Evolutionary conservation across 768 basidiomycete genomes (phyloP), one percentile per base, ranked within the genome.

Genomic region (Lentinula boryana): DNA sequence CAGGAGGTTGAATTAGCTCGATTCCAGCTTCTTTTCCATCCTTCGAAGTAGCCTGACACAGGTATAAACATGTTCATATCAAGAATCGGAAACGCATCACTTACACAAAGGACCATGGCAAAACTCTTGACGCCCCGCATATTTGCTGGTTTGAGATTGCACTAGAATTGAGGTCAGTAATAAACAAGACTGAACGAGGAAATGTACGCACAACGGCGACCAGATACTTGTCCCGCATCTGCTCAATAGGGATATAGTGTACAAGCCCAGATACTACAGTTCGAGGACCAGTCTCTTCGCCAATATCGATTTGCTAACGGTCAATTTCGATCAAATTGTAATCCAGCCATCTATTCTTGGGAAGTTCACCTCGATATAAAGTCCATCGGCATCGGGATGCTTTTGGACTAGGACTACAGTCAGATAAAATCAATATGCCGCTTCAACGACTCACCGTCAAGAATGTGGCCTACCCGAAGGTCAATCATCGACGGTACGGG

Each of bases 101-200:
- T 51, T 72, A 94, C 94, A 69, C 89, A 90, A 63, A 99, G 87
- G 40, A 99, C 90, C 97, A 99, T 98, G 35, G 95, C 97, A 68
- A 90, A 96, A 62, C 94, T 96, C 78, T 98, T 98, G 66, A 99
- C 87, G 2, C 97, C 97, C 61, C 96, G 87, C 96, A 99, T 98
- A 65, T 80, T 87, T 6, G 91, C 96, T 4, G 96, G 96, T 74
- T 99, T 98, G 63, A 99, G 75, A 72, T 98, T 95, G 72, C 91
- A 93, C 89, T 91, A 31, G 62, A 27, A 32, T 52, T 21, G 52
- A 55, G 51, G 55, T 56, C 23, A 56, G 38, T n/a, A 48, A n/a
- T 38, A 50, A 2, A 31, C 57, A 10, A 58, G 52, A 35, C 21
- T 40, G 0, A 23, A 32, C 21, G 38, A 58, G 38, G 15, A 35